Percentiles rank a stretch among this genome's conserved stretches.
phyloP scores from a whole-genome alignment of 805 yeast genomes.

The Candida wancherniae region DNA sequence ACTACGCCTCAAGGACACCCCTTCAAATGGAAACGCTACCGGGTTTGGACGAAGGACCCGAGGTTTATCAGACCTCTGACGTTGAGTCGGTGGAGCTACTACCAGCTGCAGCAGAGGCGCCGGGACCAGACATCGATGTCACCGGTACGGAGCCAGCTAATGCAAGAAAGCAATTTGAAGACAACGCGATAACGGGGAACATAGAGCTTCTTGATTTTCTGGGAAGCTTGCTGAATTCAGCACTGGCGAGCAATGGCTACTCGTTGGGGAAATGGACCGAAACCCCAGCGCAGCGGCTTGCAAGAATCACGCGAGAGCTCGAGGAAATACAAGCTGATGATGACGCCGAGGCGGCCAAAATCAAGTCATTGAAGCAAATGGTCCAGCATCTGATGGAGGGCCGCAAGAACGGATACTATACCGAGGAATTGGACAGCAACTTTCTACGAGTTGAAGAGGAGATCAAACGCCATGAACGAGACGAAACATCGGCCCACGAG shows the following conservation, averaged over 20 bases:
- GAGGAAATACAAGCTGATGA: slow-evolving; percentile 26
- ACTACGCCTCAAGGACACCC: no score
- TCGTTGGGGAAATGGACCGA: slow-evolving; percentile 21
- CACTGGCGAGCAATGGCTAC: slow-evolving; percentile 2
- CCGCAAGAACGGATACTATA: slow-evolving; percentile 4
- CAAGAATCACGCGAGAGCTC: slow-evolving; percentile 36
- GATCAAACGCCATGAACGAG: slow-evolving; percentile 1
- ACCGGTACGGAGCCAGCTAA: slow-evolving; percentile 7
- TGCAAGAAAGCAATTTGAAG: slow-evolving; percentile 23
- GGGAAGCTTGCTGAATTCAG: slow-evolving; percentile 24
- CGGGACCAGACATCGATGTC: slow-evolving; percentile 14
- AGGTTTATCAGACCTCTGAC: slow-evolving; percentile 46
- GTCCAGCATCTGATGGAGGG: slow-evolving; percentile 3
- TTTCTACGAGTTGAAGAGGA: slow-evolving; percentile 4
- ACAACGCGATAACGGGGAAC: slow-evolving; percentile 18
- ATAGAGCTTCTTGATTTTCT: slow-evolving; percentile 30
- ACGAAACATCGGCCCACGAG: background rate
- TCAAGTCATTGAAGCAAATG: slow-evolving; percentile 1
- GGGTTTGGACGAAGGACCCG: slow-evolving; percentile 18
- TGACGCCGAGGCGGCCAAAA: slow-evolving; percentile 6
- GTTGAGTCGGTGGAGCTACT: slow-evolving; percentile 28
- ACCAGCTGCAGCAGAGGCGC: slow-evolving; percentile 2
- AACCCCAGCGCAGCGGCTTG: slow-evolving; percentile 34
- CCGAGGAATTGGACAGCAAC: slow-evolving; percentile 1
- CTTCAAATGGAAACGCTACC: slow-evolving; percentile 10